Evolutionary conservation across 179 eudicot species (phyloP).

Genomic region (Drosera spatulata): DNA sequence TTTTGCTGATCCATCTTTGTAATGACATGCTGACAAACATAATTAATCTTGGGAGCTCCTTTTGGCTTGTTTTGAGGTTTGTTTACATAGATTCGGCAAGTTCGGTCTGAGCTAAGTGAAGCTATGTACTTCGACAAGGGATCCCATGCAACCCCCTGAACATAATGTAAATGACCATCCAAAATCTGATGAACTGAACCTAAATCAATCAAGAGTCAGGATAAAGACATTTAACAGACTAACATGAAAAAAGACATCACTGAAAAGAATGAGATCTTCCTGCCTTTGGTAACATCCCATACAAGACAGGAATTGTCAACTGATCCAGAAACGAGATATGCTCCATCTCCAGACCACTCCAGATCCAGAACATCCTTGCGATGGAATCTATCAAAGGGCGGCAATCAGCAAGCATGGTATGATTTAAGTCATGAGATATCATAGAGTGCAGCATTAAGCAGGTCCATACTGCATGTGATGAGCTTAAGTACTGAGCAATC

Average conservation of each 20-base stretch:
- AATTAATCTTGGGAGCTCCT: conserved; percentile 64
- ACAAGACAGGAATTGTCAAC: conserved; percentile 96
- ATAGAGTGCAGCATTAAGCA: not conserved
- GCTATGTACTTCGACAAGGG: conserved; percentile 76
- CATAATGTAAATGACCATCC: conserved; percentile 90
- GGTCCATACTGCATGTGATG: too few relatives aligned
- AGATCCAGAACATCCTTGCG: conserved; percentile 93
- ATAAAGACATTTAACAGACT: not conserved
- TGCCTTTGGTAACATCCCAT: conserved; percentile 93
- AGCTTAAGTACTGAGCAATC: too few relatives aligned
- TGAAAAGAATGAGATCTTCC: not conserved
- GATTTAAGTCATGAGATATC: not conserved
- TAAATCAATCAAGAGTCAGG: conserved; percentile 12
- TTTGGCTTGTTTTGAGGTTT: conserved; percentile 63
- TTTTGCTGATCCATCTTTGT: conserved; percentile 57
- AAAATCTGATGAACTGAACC: conserved; percentile 90
- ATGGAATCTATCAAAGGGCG: conserved; percentile 56
- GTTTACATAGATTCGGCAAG: conserved; percentile 71
- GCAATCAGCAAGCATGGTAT: not conserved
- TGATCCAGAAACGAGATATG: conserved; percentile 85
- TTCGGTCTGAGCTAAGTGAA: conserved; percentile 92
- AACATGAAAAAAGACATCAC: not conserved
- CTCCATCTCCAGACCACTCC: conserved; percentile 87
- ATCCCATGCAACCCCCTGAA: conserved; percentile 99
- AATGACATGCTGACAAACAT: conserved; percentile 73